Base-by-base conservation (phyloP, 257 asterid genomes). In the Nicotiana attenuata region DNA sequence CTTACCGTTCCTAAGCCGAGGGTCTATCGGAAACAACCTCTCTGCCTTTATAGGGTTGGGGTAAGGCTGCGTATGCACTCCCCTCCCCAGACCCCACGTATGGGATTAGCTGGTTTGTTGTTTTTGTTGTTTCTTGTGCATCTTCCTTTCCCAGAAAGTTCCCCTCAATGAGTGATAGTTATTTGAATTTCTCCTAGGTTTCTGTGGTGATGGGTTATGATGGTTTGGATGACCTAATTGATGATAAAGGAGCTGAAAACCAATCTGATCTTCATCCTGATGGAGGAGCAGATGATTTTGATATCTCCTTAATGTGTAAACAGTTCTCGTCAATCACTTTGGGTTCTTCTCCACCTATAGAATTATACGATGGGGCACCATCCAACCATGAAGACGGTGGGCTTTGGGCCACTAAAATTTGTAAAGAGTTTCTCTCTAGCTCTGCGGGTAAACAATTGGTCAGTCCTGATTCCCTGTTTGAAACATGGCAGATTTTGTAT, bases 321-420 rank as follows among this genome's bases (percentile, higher is more conserved):
- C 88, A 84, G 56, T 96, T 91, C 86, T 91, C 97, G 71, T 92
- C 93, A 84, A 92, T 96, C 81, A 86, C 89, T 64, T 83, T 94
- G 84, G 97, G 98, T 57, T 86, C 81, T 80, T 90, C 91, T 80
- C 93, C 94, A 19, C 86, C 92, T 28, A 91, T 92, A 80, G 94
- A 90, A 69, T 89, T 96, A 82, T 96, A 92, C 81, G 94, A 92
- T 81, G 97, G 89, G 75, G 87, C 85, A 13, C 55, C 87, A 76
- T 45, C 65, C 86, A 66, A 66, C 87, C 84, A 92, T 67, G 89
- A 84, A 77, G 85, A 88, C 31, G 84, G 83, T 13, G 93, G 83
- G 68, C 69, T 89, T 10, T 80, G 84, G 76, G 91, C 85, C 81
- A 93, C 95, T 77, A 87, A 88, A 82, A 81, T 90, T 82, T 91